These are phyloP conservation scores for Taphrina flavorubra DNA, from an alignment of 1,139 yeast genomes.

Conservation along the genomic window DNA sequence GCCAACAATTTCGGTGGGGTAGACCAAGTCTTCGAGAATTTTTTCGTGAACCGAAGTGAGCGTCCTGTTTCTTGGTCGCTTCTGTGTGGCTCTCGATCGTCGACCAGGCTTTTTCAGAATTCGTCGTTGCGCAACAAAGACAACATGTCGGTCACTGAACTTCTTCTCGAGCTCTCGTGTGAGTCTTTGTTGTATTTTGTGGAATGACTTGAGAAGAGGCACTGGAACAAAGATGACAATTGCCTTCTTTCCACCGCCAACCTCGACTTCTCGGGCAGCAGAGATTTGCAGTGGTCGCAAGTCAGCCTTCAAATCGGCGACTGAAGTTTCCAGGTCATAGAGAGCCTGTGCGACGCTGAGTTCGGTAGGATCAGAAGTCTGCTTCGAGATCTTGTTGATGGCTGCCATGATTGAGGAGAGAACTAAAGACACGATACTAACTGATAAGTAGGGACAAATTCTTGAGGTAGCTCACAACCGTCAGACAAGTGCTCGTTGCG, in stretches of 20 bases:
- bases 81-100: constrained; percentile 89
- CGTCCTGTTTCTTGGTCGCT: constrained; percentile 99
- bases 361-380: constrained; percentile 80
- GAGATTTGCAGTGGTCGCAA: constrained; percentile 98
- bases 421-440: neutral
- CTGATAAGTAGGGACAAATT: constrained; percentile 5
- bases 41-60: constrained; percentile 98
- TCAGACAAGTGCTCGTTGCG: neutral
- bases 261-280: constrained; percentile 97
- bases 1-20: constrained; percentile 99
- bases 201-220: constrained; percentile 91
- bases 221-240: constrained; percentile 98
- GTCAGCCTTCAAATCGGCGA: constrained; percentile 95
- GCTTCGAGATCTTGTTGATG: constrained; percentile 82
- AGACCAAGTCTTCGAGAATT: constrained; percentile 97
- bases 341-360: constrained; percentile 99
- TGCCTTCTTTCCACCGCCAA: constrained; percentile 98
- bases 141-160: constrained; percentile 99
- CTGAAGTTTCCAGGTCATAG: constrained; percentile 92
- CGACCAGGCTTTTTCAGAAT: constrained; percentile 96
- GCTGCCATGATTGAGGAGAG: constrained; percentile 73
- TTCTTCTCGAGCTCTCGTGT: constrained; percentile 99
- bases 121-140: constrained; percentile 99
- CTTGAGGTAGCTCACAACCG: neutral
- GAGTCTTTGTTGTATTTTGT: constrained; percentile 89